Base-by-base conservation (phyloP, 495 filamentous ascomycete genomes). In the Tuber indicum region DNA sequence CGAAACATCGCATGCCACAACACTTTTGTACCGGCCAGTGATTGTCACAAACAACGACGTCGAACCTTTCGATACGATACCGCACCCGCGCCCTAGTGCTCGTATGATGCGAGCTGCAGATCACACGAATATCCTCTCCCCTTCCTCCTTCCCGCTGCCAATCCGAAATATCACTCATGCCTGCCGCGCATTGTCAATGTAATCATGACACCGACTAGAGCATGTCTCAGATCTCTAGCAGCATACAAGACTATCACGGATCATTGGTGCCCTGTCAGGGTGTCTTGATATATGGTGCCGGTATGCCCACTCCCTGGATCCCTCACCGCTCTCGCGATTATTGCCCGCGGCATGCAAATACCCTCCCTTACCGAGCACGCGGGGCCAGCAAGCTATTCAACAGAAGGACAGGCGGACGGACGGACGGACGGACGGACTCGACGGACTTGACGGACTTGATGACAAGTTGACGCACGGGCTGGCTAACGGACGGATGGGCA, bases 1-100 rank as follows among this genome's bases (percentile, higher is more conserved):
- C 58, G 58, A 66, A 66, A 66, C 58, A 36, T 66, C 16, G 58
- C 58, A 66, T 66, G 58, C 58, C 58, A 66, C 58, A 66, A 66
- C 58, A 66, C 58, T 66, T 26, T 32, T 66, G 58, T 36, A 66
- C 58, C 14, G 17, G 58, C 58, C 58, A 66, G 58, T 66, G 58
- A 36, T 32, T 66, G 58, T 19, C 26, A 16, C 14, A 16, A 36
- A 36, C 58, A 3, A 36, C 26, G 58, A 36, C 58, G 12, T 66
- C 26, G 58, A 66, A 19, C 58, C 14, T 36, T 66, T 66, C 58
- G 12, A 36, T 36, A 19, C 26, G 58, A 66, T 36, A 17, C 58
- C 26, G 58, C 58, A 19, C 26, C 26, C 58, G 5, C 17, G 14
- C 26, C 32, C 14, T 26, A 36, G 32, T 66, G 32, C 32, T 66